A percentile compares a stretch with the other conserved stretches of the same genome.
These are phyloP conservation scores for Ampelomyces quisqualis DNA, from an alignment of 2,329 filamentous ascomycete species.

Conservation along the genomic window DNA sequence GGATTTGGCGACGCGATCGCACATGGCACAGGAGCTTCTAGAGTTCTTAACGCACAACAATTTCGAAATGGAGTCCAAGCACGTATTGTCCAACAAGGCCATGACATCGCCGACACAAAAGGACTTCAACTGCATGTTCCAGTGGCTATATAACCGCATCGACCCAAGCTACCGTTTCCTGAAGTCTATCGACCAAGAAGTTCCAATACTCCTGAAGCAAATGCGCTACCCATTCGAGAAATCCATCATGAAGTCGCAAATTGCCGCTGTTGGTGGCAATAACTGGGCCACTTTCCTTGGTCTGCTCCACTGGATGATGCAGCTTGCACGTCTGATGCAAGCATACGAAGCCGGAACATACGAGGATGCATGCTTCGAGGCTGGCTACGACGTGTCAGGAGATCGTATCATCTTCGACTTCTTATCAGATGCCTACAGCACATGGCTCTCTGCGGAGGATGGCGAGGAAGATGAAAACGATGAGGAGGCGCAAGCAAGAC, in stretches of 20 bases:
- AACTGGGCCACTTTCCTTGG: conserved; percentile 97
- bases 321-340: conserved; percentile 90
- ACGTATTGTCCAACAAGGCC: conserved; percentile 84
- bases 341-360: conserved; percentile 76
- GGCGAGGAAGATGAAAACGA: conserved; percentile 71
- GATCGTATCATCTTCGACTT: conserved; percentile 96
- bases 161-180: conserved; percentile 92
- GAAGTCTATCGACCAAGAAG: conserved; percentile 93
- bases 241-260: conserved; percentile 93
- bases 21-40: conserved; percentile 83
- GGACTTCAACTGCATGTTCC: conserved; percentile 96
- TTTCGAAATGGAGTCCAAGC: conserved; percentile 97
- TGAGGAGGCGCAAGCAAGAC: conserved; percentile 67
- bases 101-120: conserved; percentile 95
- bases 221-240: conserved; percentile 93
- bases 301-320: conserved; percentile 98
- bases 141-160: conserved; percentile 95
- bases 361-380: conserved; percentile 85
- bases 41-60: conserved; percentile 93
- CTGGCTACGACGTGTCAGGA: conserved; percentile 80
- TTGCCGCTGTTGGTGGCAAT: conserved; percentile 90
- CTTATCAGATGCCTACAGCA: conserved; percentile 82
- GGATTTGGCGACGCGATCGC: conserved; percentile 75
- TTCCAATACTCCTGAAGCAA: conserved; percentile 88
- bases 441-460: conserved; percentile 82